Evolutionary conservation across 768 basidiomycete species (phyloP).

Genomic region (Lepiota venenata): DNA sequence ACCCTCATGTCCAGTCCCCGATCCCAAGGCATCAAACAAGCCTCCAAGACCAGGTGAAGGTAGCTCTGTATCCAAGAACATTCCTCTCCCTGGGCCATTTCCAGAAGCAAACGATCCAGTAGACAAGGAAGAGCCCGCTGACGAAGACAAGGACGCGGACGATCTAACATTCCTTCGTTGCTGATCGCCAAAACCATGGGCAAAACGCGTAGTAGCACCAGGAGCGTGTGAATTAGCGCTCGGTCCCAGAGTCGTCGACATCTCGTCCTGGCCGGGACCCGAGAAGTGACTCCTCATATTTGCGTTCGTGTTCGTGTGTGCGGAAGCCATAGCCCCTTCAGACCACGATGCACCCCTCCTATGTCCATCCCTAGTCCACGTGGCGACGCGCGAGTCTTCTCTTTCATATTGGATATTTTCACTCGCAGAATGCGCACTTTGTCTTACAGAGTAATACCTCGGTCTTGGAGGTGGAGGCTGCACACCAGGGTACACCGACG

Average conservation of each 20-base stretch:
- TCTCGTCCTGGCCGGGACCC: no score
- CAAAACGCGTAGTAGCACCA: not conserved
- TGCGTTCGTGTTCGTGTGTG: no score
- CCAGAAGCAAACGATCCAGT: conserved; percentile 1
- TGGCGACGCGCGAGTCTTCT: no score
- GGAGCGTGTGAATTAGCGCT: not conserved
- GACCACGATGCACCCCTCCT: no score
- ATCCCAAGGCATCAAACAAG: conserved; percentile 2
- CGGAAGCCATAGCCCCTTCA: no score
- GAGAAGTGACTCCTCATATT: no score
- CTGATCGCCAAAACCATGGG: not conserved
- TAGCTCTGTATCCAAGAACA: conserved; percentile 10
- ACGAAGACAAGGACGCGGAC: conserved; percentile 4
- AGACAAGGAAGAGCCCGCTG: conserved; percentile 7
- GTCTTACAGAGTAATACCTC: not conserved
- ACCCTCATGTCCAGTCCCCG: not conserved
- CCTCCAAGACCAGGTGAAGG: conserved; percentile 10
- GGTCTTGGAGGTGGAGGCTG: conserved; percentile 4
- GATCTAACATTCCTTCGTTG: not conserved
- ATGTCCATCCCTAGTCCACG: no score
- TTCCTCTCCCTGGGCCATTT: not conserved
- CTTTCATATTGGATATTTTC: no score
- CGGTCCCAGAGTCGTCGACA: no score
- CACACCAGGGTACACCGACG: conserved; percentile 5
- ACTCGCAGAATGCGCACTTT: not conserved